A percentile compares a stretch with the other conserved stretches of the same genome.
phyloP scores from a whole-genome alignment of 768 basidiomycete species.

The Leccinum boreale region DNA sequence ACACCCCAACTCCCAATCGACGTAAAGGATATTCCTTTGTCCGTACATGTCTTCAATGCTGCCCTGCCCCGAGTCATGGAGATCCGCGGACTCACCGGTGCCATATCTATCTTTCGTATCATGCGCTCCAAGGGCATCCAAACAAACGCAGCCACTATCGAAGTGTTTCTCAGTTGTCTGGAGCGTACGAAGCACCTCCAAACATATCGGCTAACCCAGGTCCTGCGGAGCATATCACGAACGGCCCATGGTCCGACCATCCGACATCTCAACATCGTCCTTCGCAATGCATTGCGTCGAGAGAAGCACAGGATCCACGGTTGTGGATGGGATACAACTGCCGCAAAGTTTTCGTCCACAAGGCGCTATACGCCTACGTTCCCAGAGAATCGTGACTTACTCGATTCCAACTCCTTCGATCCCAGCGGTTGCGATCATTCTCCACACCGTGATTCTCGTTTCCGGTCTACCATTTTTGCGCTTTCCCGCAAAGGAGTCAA shows the following conservation, averaged over 20 bases:
- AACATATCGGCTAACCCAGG: constrained; percentile 45
- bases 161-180: constrained; percentile 54
- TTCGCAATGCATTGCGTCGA: constrained; percentile 49
- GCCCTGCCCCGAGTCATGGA: constrained; percentile 50
- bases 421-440: constrained; percentile 44
- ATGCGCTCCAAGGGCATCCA: constrained; percentile 52
- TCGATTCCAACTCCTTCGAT: constrained; percentile 38
- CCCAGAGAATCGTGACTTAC: constrained; percentile 11
- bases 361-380: constrained; percentile 17
- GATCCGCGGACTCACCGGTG: constrained; percentile 46
- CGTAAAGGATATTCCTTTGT: constrained; percentile 33
- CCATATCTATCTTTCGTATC: constrained; percentile 45
- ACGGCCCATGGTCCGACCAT: constrained; percentile 45
- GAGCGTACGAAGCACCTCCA: constrained; percentile 39
- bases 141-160: constrained; percentile 53
- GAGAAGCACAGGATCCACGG: constrained; percentile 47
- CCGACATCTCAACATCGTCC: constrained; percentile 53
- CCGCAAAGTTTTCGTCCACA: constrained; percentile 37
- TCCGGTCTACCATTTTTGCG: constrained; percentile 44
- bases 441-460: constrained; percentile 29
- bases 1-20: constrained; percentile 19
- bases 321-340: constrained; percentile 45
- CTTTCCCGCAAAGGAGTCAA: constrained; percentile 46
- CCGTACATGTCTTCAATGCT: constrained; percentile 57
- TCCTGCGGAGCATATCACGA: constrained; percentile 47